A percentile compares a stretch with the other conserved stretches of the same genome.
Evolutionary conservation across 2,329 filamentous ascomycete species (phyloP).

Genomic region (Pseudogymnoascus sp.): DNA sequence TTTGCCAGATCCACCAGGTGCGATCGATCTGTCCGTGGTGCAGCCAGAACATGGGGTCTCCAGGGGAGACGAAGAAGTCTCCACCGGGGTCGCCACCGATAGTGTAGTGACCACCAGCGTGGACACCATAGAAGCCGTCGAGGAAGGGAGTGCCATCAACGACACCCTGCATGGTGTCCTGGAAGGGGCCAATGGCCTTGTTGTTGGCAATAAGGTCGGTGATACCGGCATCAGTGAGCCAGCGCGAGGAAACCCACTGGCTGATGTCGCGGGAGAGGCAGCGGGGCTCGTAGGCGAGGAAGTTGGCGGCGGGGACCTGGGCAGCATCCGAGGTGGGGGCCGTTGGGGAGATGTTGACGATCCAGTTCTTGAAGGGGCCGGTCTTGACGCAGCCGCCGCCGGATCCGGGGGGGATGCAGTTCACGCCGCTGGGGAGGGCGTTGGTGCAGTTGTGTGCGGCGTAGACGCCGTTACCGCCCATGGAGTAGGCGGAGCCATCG

Average conservation of each 20-base stretch:
- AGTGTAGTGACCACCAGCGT: constrained; percentile 32
- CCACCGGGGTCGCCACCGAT: constrained; percentile 38
- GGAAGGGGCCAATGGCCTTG: constrained; percentile 35
- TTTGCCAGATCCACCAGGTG: constrained; percentile 44
- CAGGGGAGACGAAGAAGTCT: constrained; percentile 38
- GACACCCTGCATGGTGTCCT: constrained; percentile 38
- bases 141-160: constrained; percentile 22
- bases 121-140: constrained; percentile 24
- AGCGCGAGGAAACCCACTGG: constrained; percentile 29
- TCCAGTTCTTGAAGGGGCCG: constrained; percentile 37
- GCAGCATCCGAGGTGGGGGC: constrained; percentile 28
- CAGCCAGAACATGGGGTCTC: constrained; percentile 40
- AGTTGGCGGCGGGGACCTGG: constrained; percentile 26
- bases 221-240: constrained; percentile 27
- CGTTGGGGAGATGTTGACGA: constrained; percentile 42
- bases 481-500: constrained; percentile 44
- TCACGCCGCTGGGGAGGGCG: constrained; percentile 19
- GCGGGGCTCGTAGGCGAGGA: constrained; percentile 35
- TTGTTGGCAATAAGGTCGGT: constrained; percentile 34
- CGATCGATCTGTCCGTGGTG: constrained; percentile 43
- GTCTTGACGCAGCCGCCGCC: constrained; percentile 48
- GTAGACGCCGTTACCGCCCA: constrained; percentile 42
- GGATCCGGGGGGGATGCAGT: constrained; percentile 38
- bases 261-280: constrained; percentile 38
- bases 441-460: constrained; percentile 24